Evolutionary conservation across 2,329 filamentous ascomycete species (phyloP).

Genomic region (Claviceps sorghi): DNA sequence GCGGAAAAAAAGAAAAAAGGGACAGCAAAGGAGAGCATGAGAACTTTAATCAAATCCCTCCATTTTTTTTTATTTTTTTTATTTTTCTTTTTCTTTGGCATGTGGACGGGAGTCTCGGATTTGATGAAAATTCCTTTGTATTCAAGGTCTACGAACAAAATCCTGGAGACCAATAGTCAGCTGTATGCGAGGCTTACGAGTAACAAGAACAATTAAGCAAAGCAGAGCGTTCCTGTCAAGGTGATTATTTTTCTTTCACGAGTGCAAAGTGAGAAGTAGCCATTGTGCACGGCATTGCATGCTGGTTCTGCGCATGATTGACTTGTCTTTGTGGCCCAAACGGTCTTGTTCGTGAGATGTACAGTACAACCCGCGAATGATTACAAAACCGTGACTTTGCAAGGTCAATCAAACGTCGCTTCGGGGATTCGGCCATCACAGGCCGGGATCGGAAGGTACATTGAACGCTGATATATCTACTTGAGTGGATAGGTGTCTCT

Average conservation of each 20-base stretch:
- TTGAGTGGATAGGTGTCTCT: too few species aligned
- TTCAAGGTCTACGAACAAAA: slow-evolving; percentile 13
- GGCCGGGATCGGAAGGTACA: too few species aligned
- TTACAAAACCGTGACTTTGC: too few species aligned
- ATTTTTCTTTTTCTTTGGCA: slow-evolving; percentile 12
- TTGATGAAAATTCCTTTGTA: slow-evolving; percentile 22
- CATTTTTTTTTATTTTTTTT: not conserved
- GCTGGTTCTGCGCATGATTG: too few species aligned
- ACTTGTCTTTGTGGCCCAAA: too few species aligned
- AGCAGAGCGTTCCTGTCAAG: slow-evolving; percentile 2
- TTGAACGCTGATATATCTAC: too few species aligned
- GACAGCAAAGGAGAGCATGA: not conserved
- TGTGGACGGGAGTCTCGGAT: slow-evolving; percentile 27
- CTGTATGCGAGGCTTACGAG: slow-evolving; percentile 19
- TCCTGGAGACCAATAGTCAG: slow-evolving; percentile 18
- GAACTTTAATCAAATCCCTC: not conserved
- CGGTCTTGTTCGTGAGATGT: too few species aligned
- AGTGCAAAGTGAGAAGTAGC: not conserved
- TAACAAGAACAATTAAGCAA: slow-evolving; percentile 17
- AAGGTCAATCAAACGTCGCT: too few species aligned
- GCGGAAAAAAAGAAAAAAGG: not conserved
- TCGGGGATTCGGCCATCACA: too few species aligned
- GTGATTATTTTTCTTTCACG: not conserved
- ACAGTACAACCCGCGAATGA: too few species aligned
- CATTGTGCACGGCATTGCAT: too few species aligned